Evolutionary conservation across 164 flowering plant genomes (phyloP).

Genomic region (Cinnamomum micranthum): DNA sequence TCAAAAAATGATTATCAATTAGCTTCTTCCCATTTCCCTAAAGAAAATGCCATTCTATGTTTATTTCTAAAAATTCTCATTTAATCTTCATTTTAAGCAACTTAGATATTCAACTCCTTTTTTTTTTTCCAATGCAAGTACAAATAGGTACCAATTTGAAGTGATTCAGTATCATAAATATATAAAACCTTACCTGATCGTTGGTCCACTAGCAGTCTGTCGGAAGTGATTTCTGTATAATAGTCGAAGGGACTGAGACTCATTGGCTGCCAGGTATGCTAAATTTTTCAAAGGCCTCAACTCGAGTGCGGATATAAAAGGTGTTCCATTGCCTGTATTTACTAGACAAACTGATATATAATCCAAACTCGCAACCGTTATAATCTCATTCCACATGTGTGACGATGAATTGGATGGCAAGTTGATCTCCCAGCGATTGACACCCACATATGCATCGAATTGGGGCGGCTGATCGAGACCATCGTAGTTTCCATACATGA

Average conservation of each 20-base stretch:
- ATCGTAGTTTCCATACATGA: slow-evolving; percentile 16
- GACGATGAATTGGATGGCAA: not conserved
- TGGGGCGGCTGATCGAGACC: slow-evolving; percentile 22
- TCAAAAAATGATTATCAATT: too few relatives aligned
- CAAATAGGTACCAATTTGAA: too few relatives aligned
- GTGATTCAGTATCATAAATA: slow-evolving; percentile 18
- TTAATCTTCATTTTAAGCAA: too few relatives aligned
- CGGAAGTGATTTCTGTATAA: slow-evolving; percentile 21
- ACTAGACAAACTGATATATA: slow-evolving; percentile 33
- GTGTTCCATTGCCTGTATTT: slow-evolving; percentile 31
- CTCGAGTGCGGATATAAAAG: slow-evolving; percentile 41
- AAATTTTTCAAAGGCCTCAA: slow-evolving; percentile 21
- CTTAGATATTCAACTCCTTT: too few relatives aligned
- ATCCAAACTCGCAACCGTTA: slow-evolving; percentile 12
- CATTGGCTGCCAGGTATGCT: slow-evolving; percentile 5
- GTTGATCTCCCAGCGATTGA: slow-evolving; percentile 21
- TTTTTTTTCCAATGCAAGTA: too few relatives aligned
- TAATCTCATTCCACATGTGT: slow-evolving; percentile 18
- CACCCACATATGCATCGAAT: slow-evolving; percentile 40
- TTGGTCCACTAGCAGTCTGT: not conserved
- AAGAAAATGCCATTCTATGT: too few relatives aligned
- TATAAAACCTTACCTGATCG: slow-evolving; percentile 6
- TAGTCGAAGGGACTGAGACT: slow-evolving; percentile 13
- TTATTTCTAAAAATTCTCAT: too few relatives aligned
- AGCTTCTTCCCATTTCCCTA: too few relatives aligned